A percentile compares a stretch with the other conserved stretches of the same genome.
Conservation (phyloP, 768 basidiomycete genomes). For the Cyathus striatus region DNA sequence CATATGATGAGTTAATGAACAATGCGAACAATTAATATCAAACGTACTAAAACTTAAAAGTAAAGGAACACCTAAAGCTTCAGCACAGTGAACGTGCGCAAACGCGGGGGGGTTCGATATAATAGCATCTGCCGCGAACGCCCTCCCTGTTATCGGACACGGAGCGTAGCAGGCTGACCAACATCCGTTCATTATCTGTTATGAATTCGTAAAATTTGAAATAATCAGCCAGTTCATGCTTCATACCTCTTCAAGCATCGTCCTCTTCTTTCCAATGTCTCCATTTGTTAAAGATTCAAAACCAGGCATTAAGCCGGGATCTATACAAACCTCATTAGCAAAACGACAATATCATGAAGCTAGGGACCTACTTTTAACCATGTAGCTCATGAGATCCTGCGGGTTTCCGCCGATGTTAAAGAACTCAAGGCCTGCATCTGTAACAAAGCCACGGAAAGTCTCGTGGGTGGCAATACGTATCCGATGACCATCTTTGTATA, state of each 20-base stretch:
- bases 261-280: slow-evolving; percentile 53
- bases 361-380: slow-evolving; percentile 58
- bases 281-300: slow-evolving; percentile 54
- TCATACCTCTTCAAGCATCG: slow-evolving; percentile 46
- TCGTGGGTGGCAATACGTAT: slow-evolving; percentile 60
- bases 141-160: slow-evolving; percentile 32
- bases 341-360: slow-evolving; percentile 1
- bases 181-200: slow-evolving; percentile 62
- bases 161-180: slow-evolving; percentile 49
- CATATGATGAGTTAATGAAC: too few species aligned
- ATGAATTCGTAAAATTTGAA: too few species aligned
- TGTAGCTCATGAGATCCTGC: slow-evolving; percentile 63
- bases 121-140: slow-evolving; percentile 59
- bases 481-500: slow-evolving; percentile 48
- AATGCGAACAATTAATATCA: too few species aligned
- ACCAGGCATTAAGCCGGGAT: slow-evolving; percentile 62
- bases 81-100: slow-evolving; percentile 61
- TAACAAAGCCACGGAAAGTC: slow-evolving; percentile 52
- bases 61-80: slow-evolving; percentile 55
- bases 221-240: not conserved
- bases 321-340: slow-evolving; percentile 19
- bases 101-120: slow-evolving; percentile 67
- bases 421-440: slow-evolving; percentile 48
- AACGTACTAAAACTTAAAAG: slow-evolving; percentile 53
- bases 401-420: slow-evolving; percentile 60